phyloP scores from a whole-genome alignment of 2,329 filamentous ascomycete genomes.

The Dryadomyces quercivorus region DNA sequence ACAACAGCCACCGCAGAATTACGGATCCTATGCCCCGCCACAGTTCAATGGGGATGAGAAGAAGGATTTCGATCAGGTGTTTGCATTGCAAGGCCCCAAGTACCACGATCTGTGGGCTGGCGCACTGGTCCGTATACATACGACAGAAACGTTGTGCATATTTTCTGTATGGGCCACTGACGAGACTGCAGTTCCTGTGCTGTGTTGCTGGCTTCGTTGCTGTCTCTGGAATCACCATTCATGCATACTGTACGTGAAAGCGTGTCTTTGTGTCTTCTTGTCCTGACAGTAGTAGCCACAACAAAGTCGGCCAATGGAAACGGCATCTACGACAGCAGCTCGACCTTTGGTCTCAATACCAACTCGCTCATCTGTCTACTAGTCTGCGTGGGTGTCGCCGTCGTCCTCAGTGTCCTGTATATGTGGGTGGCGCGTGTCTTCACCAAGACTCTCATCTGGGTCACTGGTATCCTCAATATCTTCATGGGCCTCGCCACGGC shows the following conservation, averaged over 20 bases:
- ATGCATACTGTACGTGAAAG: slow-evolving; percentile 10
- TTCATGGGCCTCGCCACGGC: slow-evolving; percentile 73
- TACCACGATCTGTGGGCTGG: slow-evolving; percentile 88
- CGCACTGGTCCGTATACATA: slow-evolving; percentile 43
- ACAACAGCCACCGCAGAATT: not conserved
- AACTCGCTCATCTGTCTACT: slow-evolving; percentile 80
- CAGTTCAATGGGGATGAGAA: slow-evolving; percentile 29
- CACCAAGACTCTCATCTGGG: slow-evolving; percentile 86
- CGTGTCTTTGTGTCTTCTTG: not conserved
- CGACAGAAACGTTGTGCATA: not conserved
- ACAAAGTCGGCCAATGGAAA: slow-evolving; percentile 52
- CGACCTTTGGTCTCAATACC: slow-evolving; percentile 57
- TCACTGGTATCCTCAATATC: slow-evolving; percentile 81
- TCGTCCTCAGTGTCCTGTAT: slow-evolving; percentile 66
- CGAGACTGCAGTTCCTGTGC: slow-evolving; percentile 12
- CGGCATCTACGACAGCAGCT: slow-evolving; percentile 59
- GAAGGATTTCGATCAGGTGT: slow-evolving; percentile 62
- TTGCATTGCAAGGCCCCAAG: slow-evolving; percentile 73
- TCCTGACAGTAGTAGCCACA: slow-evolving; percentile 17
- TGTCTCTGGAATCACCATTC: slow-evolving; percentile 11
- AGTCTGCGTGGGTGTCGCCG: slow-evolving; percentile 62
- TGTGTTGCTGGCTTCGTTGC: slow-evolving; percentile 13
- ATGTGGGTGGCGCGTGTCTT: slow-evolving; percentile 64
- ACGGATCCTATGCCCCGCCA: slow-evolving; percentile 1
- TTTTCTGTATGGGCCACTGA: not conserved